phyloP scores from a whole-genome alignment of 805 yeast species.

The Saccharomycopsis fodiens region DNA sequence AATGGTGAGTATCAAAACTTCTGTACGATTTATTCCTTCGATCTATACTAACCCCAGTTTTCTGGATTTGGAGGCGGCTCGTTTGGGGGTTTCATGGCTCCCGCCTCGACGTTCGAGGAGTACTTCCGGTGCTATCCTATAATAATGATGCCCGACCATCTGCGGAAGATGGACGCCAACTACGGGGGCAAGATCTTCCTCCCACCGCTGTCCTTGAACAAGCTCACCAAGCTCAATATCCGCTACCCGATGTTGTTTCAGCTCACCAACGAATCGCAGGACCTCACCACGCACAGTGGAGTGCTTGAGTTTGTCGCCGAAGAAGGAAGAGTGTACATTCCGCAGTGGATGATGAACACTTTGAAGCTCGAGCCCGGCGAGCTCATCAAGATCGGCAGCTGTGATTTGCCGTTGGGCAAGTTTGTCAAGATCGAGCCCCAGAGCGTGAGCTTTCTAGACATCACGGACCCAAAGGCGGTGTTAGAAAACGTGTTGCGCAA shows the following conservation, averaged over 20 bases:
- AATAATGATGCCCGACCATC: constrained; percentile 64
- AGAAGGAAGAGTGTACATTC: constrained; percentile 91
- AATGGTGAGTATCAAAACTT: no score
- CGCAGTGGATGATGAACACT: constrained; percentile 94
- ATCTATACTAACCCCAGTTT: constrained; percentile 5
- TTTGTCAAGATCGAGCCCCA: constrained; percentile 96
- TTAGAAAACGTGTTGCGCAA: constrained; percentile 85
- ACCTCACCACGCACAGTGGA: constrained; percentile 68
- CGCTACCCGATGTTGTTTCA: constrained; percentile 95
- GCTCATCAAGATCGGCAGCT: constrained; percentile 58
- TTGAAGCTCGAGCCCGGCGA: constrained; percentile 69
- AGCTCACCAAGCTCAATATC: constrained; percentile 82
- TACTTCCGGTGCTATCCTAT: constrained; percentile 90
- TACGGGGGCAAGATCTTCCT: constrained; percentile 93
- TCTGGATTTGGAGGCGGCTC: constrained; percentile 4
- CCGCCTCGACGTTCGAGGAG: constrained; percentile 51
- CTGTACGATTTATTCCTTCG: no score
- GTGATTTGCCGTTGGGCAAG: constrained; percentile 77
- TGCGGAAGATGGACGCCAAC: constrained; percentile 69
- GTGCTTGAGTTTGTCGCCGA: constrained; percentile 95
- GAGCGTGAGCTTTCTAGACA: constrained; percentile 84
- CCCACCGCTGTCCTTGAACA: constrained; percentile 88
- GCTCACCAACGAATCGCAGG: constrained; percentile 46
- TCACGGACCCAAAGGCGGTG: constrained; percentile 94
- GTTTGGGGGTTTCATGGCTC: constrained; percentile 8